Base-by-base conservation (phyloP, 805 yeast species). In the Myxozyma vanderwaltii region DNA sequence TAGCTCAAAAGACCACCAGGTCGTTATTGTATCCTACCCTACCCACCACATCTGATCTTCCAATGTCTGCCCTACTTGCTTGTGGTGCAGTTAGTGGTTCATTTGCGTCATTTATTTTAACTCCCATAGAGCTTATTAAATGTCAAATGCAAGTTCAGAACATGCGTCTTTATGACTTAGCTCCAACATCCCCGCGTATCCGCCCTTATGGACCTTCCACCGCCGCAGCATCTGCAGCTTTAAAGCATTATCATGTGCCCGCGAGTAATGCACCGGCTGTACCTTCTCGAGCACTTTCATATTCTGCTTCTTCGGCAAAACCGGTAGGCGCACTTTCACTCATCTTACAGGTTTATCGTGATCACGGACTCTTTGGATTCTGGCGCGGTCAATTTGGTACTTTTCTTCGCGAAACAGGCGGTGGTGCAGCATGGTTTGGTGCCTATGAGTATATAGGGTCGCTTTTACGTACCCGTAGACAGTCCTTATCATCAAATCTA, bases 371-470 rank as follows among this genome's bases (percentile, higher is more conserved):
- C 0, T 44, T 66, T 8, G 97, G 96, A 0, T 77, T 91, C 61
- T 91, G 96, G 96, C 82, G 82, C 63, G 98, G 98, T 1, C 91
- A 91, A 65, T 76, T 84, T 0, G 85, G 94, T 21, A 91, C 98
- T 0, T 74, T 89, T 48, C 63, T 88, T 1, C 80, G 97, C 67
- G 98, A 91, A 71, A 80, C 89, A 40, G 86, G 91, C 29, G 97
- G 97, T 7, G 88, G 96, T 1, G 89, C 96, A 3, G 85, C 92
- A 1, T 91, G 97, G 97, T 91, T 91, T 75, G 91, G 96, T 0
- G 82, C 94, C 19, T 91, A 91, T 71, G 96, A 91, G 70, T 74
- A 79, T 46, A 74, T 81, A 6, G 71, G 76, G 21, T 67, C 67
- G 1, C 64, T 68, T 17, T 74, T 82, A 6, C 54, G 56, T 58